These are phyloP conservation scores for Neurospora discreta DNA, from an alignment of 495 filamentous ascomycete species.

Conservation along the genomic window DNA sequence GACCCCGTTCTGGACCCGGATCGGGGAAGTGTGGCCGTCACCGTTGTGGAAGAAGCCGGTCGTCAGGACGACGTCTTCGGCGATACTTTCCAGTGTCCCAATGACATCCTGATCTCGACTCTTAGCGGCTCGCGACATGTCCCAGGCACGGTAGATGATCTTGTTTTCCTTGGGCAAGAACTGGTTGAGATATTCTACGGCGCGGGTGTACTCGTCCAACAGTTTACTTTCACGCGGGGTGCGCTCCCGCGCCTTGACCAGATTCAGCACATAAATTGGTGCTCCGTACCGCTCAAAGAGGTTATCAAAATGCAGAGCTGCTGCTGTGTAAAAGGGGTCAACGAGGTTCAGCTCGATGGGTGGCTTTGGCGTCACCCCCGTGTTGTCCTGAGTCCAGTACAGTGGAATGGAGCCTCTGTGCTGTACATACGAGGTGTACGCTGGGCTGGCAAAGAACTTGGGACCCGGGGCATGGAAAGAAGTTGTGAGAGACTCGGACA, in stretches of 20 bases:
- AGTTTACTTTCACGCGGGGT: slow-evolving; percentile 90
- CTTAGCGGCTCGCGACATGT: slow-evolving; percentile 95
- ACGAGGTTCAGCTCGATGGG: slow-evolving; percentile 88
- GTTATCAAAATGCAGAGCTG: slow-evolving; percentile 93
- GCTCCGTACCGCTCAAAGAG: slow-evolving; percentile 89
- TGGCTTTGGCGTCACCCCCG: slow-evolving; percentile 89
- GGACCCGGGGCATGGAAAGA: slow-evolving; percentile 91
- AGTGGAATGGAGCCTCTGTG: slow-evolving; percentile 94
- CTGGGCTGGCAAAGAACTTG: slow-evolving; percentile 73
- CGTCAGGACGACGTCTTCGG: slow-evolving; percentile 68
- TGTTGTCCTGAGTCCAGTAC: slow-evolving; percentile 96
- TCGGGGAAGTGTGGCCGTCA: slow-evolving; percentile 46
- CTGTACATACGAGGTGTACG: slow-evolving; percentile 92
- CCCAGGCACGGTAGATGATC: slow-evolving; percentile 89
- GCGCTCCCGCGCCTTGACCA: slow-evolving; percentile 83
- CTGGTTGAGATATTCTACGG: slow-evolving; percentile 88
- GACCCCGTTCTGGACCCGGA: slow-evolving; percentile 81
- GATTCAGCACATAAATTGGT: slow-evolving; percentile 83
- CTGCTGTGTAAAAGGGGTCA: slow-evolving; percentile 93
- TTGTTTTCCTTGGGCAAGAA: slow-evolving; percentile 75
- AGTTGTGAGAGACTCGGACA: slow-evolving; percentile 84
- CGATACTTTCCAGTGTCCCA: slow-evolving; percentile 76
- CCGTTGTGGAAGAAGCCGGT: slow-evolving; percentile 96
- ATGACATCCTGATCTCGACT: slow-evolving; percentile 95
- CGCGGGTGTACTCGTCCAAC: slow-evolving; percentile 75